These are phyloP conservation scores for Sequoiadendron giganteum DNA, from an alignment of 75 land plant species.

Conservation along the genomic window DNA sequence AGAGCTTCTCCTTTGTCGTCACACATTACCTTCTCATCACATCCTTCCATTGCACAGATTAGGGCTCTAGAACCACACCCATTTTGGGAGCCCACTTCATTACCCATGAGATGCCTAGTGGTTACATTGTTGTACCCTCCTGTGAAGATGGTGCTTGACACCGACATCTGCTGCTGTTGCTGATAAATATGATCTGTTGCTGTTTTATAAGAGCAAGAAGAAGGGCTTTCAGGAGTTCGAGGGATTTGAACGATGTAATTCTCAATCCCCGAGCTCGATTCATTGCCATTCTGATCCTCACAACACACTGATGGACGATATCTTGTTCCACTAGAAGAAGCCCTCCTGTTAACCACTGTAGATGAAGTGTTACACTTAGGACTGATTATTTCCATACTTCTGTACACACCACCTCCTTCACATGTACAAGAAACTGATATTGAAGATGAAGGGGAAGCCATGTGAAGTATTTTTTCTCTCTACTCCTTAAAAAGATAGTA, in stretches of 20 bases:
- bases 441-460: neutral
- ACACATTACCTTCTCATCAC: constrained; percentile 64
- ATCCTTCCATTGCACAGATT: constrained; percentile 72
- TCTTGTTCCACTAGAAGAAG: constrained; percentile 1
- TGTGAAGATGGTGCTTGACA: constrained; percentile 74
- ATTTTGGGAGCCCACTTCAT: constrained; percentile 12
- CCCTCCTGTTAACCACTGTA: constrained; percentile 31
- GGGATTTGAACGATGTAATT: constrained; percentile 83
- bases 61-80: constrained; percentile 11
- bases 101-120: constrained; percentile 56
- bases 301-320: constrained; percentile 9
- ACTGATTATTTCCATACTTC: constrained; percentile 1
- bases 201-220: constrained; percentile 24
- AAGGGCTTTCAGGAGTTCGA: constrained; percentile 68
- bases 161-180: constrained; percentile 33
- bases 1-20: constrained; percentile 24
- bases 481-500: neutral
- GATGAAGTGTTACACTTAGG: constrained; percentile 21
- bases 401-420: constrained; percentile 8
- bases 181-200: neutral
- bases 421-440: neutral
- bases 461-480: neutral
- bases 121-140: constrained; percentile 70
- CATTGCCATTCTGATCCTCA: constrained; percentile 19
- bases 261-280: constrained; percentile 30